Evolutionary conservation across 371 early-diverging fungal species (phyloP), one percentile per base, ranked within the genome.

Genomic region (Phascolomyces articulosus): DNA sequence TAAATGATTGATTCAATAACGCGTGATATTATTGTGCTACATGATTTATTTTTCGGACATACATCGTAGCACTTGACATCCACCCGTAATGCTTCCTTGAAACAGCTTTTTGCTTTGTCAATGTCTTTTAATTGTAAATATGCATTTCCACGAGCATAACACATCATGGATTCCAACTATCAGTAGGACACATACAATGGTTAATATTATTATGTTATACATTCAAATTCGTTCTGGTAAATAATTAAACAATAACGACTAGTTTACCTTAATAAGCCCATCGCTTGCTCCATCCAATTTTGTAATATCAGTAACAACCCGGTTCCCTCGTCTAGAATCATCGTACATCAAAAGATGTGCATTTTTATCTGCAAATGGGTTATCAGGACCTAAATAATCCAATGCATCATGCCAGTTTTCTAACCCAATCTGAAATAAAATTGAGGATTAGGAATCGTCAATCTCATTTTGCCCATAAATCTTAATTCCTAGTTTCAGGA

Each of bases 51-150:
- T 34, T n/a, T n/a, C n/a, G 40, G 24, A 62, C 63, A 51, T 64
- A 76, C 85, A 72, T 90, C 92, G 62, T 80, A 88, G 60, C 91
- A 91, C 62, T 88, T 85, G 13, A 88, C 84, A 70, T 93, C 94
- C 0, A 83, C 68, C 6, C 28, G 57, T 16, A 92, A 73, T 3
- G 94, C 87, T 59, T 90, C 87, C 56, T 85, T 85, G 62, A 85
- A 91, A 61, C 82, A 79, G 20, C 83, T 82, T 56, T 85, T 85
- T 8, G 92, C 93, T 26, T 70, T 68, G 6, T 67, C 73, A 7
- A 81, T 62, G 48, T 90, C 81, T 13, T 79, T 75, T 31, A 79
- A 62, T n/a, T 84, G 70, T 23, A 86, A 68, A 63, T 80, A 87
- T 2, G 85, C 84, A 21, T 78, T 62, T 40, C 91, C 93, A 60